phyloP scores from a whole-genome alignment of 164 flowering plant genomes.

The Tetracentron sinense region DNA sequence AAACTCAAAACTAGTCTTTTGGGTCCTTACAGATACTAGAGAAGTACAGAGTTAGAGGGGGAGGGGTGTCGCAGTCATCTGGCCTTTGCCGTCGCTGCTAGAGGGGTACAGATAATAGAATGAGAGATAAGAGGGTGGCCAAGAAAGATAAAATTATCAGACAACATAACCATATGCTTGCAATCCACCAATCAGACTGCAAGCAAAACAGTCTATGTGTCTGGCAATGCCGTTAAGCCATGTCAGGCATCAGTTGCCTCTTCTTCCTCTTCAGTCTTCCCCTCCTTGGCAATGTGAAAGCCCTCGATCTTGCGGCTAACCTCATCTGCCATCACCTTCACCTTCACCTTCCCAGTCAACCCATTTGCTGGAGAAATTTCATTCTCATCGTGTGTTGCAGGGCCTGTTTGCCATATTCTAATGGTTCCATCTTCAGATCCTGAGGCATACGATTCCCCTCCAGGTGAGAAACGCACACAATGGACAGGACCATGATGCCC shows the following conservation, averaged over 20 bases:
- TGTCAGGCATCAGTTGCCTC: conserved; percentile 19
- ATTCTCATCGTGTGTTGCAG: conserved; percentile 40
- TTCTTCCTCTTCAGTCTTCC: conserved; percentile 39
- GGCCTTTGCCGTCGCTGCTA: too few species aligned
- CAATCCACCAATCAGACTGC: not conserved
- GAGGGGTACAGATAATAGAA: too few species aligned
- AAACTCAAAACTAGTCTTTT: too few species aligned
- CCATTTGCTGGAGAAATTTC: conserved; percentile 42
- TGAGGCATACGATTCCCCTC: conserved; percentile 95
- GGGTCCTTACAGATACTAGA: too few species aligned
- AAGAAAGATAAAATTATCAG: not conserved
- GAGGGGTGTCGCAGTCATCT: too few species aligned
- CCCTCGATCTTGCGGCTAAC: conserved; percentile 62
- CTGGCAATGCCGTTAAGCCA: not conserved
- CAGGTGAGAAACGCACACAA: conserved; percentile 88
- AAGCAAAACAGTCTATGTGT: conserved; percentile 5
- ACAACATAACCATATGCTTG: conserved; percentile 2
- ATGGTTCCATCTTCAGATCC: conserved; percentile 98
- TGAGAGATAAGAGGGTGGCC: too few species aligned
- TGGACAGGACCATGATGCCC: conserved; percentile 99
- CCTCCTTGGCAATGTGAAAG: conserved; percentile 52
- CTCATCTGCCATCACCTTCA: conserved; percentile 56
- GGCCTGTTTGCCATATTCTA: conserved; percentile 95
- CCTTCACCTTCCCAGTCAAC: conserved; percentile 36
- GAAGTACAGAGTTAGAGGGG: too few species aligned